These are phyloP conservation scores for Penicillium nordicum DNA, from an alignment of 2,329 filamentous ascomycete species.

Conservation along the genomic window DNA sequence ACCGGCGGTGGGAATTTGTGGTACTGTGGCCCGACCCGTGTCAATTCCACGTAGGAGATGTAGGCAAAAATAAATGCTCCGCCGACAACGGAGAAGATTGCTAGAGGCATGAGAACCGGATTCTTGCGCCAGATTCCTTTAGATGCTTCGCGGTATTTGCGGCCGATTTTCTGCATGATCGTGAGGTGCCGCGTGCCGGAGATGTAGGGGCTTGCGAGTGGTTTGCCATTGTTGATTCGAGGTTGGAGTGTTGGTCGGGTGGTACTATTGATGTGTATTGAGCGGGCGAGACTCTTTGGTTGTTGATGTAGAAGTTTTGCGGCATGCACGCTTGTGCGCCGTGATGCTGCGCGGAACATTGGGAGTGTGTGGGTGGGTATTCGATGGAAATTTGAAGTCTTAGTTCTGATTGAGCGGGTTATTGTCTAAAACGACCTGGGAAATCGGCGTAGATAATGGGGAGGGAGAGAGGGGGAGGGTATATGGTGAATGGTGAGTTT, in stretches of 20 bases:
- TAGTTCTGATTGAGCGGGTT: not conserved
- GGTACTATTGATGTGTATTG: constrained; percentile 20
- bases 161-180: constrained; percentile 30
- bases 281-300: constrained; percentile 16
- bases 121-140: constrained; percentile 44
- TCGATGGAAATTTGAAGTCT: not conserved
- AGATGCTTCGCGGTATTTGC: constrained; percentile 35
- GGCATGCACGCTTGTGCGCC: constrained; percentile 29
- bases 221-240: constrained; percentile 4
- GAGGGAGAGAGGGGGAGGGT: not conserved
- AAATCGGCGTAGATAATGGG: not conserved
- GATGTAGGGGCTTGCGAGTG: not conserved
- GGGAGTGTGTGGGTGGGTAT: not conserved
- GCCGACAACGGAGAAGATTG: constrained; percentile 39
- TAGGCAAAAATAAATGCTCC: constrained; percentile 38
- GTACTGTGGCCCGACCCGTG: constrained; percentile 40
- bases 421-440: not conserved
- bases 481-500: not conserved
- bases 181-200: constrained; percentile 22
- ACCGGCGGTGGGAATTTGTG: constrained; percentile 45
- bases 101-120: constrained; percentile 41
- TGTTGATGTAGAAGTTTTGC: constrained; percentile 18
- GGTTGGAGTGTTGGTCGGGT: constrained; percentile 14
- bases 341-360: constrained; percentile 29
- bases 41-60: constrained; percentile 44